A percentile compares a stretch with the other conserved stretches of the same genome.
Conservation (phyloP, 176 grass and related monocot genomes). For the Pontederia crassipes region DNA sequence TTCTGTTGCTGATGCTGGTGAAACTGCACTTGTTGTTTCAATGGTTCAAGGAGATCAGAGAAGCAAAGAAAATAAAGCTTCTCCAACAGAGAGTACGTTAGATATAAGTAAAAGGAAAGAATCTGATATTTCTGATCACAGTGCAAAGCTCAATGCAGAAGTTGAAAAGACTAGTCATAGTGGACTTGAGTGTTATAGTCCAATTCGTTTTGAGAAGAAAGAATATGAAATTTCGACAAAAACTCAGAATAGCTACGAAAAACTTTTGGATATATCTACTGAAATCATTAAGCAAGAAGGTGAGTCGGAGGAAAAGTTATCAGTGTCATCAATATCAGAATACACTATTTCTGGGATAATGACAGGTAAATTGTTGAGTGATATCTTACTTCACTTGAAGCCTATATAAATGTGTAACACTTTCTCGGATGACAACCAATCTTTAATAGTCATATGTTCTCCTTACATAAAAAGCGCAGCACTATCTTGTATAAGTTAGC, state of each 20-base stretch:
- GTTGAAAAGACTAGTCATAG: slow-evolving; percentile 17
- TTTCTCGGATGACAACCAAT: too few relatives aligned
- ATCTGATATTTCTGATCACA: slow-evolving; percentile 23
- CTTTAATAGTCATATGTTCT: too few relatives aligned
- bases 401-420: too few relatives aligned
- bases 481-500: too few relatives aligned
- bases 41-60: slow-evolving; percentile 45
- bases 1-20: slow-evolving; percentile 93
- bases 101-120: slow-evolving; percentile 20
- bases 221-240: background rate
- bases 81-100: slow-evolving; percentile 17
- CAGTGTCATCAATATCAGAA: slow-evolving; percentile 9
- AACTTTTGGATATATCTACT: slow-evolving; percentile 16
- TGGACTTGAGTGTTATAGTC: slow-evolving; percentile 1
- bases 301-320: slow-evolving; percentile 21
- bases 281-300: slow-evolving; percentile 16
- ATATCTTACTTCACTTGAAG: too few relatives aligned
- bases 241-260: slow-evolving; percentile 14
- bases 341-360: slow-evolving; percentile 24
- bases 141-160: slow-evolving; percentile 10
- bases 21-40: slow-evolving; percentile 96
- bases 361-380: background rate
- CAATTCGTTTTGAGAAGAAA: background rate
- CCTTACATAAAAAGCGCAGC: too few relatives aligned
- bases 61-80: slow-evolving; percentile 13